Evolutionary conservation across 2,329 filamentous ascomycete genomes (phyloP), one percentile per base, ranked within the genome.

Genomic region (Penicillium glabrum): DNA sequence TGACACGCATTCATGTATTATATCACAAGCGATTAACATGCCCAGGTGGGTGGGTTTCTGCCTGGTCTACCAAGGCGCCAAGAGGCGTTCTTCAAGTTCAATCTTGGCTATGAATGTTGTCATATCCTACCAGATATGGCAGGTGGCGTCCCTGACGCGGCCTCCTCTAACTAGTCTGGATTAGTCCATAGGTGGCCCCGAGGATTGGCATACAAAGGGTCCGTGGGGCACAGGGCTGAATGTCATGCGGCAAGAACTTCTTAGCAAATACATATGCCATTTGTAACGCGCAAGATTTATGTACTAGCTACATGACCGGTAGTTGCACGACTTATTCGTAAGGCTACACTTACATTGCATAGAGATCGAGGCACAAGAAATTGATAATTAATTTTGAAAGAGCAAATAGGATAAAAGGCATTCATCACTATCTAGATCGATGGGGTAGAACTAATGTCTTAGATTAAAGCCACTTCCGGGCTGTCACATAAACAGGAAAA

Each of bases 191-290:
- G 35, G 35, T 39, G 35, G 39, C 19, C 39, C 39, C 19, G 23
- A 41, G 4, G 14, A 27, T 46, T 46, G 24, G 13, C 16, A 27
- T 27, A 27, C 19, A 7, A 19, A 19, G 44, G 44, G 44, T 23
- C 14, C 23, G 23, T 46, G 23, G 44, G 44, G 29, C 29, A 44
- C 54, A 53, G 44, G 50, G 54, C 54, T 57, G 54, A 57, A 37
- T 35, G 47, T 47, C 37, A 52, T 56, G 53, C 52, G 39, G 50
- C 44, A 23, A 14, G 24, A 14, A 31, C 13, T 7, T 33, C 31
- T 33, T 5, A 14, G 31, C 31, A 13, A 14, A 33, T 16, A 5
- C 24, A 5, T 11, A 3, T 13, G 19, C 9, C 19, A 11, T 23
- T 41, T 23, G n/a, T 39, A 10, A 39, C 19, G 8, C 35, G n/a